phyloP scores from a whole-genome alignment of 176 grass and related monocot species.

The Puccinellia tenuiflora region DNA sequence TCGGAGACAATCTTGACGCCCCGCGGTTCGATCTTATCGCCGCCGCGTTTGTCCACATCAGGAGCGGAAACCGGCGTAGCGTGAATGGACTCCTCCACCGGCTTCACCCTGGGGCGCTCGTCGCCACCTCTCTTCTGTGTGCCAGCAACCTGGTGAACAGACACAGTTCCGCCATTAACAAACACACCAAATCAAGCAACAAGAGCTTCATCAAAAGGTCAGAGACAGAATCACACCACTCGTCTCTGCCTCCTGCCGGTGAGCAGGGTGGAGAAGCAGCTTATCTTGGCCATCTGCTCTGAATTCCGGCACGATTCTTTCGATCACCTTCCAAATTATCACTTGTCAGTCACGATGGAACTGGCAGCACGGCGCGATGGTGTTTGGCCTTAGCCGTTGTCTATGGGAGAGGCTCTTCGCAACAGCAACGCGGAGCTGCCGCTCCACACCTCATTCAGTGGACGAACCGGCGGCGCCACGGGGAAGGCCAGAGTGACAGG shows the following conservation, averaged over 20 bases:
- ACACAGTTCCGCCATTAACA: conserved; percentile 13
- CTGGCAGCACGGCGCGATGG: neutral
- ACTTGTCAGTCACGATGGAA: neutral
- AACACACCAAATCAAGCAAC: neutral
- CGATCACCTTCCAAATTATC: neutral
- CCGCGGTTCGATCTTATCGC: neutral
- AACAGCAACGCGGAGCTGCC: conserved; percentile 31
- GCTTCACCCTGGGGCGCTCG: conserved; percentile 41
- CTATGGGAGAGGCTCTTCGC: conserved; percentile 50
- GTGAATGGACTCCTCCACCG: conserved; percentile 44
- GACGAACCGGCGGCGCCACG: conserved; percentile 28
- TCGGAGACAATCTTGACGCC: neutral
- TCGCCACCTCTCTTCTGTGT: conserved; percentile 29
- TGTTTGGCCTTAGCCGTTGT: conserved; percentile 58
- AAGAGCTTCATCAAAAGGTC: neutral
- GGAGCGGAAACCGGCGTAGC: neutral
- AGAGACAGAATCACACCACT: conserved; percentile 10
- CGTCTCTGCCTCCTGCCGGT: conserved; percentile 66
- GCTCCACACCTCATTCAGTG: conserved; percentile 63
- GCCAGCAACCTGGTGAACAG: conserved; percentile 23
- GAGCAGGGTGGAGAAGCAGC: conserved; percentile 63
- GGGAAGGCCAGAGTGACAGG: conserved; percentile 74
- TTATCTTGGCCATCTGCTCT: conserved; percentile 59
- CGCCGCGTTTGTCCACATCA: neutral
- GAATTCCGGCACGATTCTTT: neutral